Evolutionary conservation across 2,329 filamentous ascomycete species (phyloP).

Genomic region (Aureobasidium musti): DNA sequence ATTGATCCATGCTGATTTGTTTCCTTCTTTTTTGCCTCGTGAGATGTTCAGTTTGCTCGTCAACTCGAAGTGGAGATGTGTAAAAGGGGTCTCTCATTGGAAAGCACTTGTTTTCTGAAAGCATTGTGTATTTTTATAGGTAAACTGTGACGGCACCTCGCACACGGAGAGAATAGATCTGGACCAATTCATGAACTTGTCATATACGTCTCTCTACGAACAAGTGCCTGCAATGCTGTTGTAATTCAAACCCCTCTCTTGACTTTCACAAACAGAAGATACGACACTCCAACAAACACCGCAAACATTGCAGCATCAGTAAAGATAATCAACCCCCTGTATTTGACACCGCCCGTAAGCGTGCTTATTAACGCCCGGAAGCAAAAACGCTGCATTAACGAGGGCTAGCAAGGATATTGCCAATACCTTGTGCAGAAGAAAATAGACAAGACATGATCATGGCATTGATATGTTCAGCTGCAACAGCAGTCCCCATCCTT

Average conservation of each 20-base stretch:
- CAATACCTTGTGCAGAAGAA: slow-evolving; percentile 37
- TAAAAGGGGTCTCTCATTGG: too few relatives aligned
- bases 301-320: slow-evolving; percentile 31
- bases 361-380: background rate
- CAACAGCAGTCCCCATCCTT: slow-evolving; percentile 36
- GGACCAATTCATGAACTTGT: too few relatives aligned
- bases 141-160: too few relatives aligned
- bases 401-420: slow-evolving; percentile 37
- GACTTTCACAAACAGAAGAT: too few relatives aligned
- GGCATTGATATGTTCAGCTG: slow-evolving; percentile 33
- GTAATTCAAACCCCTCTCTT: too few relatives aligned
- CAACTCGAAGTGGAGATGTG: too few relatives aligned
- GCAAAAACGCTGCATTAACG: slow-evolving; percentile 35
- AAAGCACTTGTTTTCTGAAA: too few relatives aligned
- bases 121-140: too few relatives aligned
- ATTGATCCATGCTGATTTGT: background rate
- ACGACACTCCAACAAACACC: background rate
- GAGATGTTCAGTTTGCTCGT: too few relatives aligned
- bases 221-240: too few relatives aligned
- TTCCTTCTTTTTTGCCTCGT: background rate
- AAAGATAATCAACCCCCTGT: slow-evolving; percentile 33
- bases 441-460: slow-evolving; percentile 35
- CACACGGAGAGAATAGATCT: too few relatives aligned
- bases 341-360: slow-evolving; percentile 32
- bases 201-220: too few relatives aligned